Base-by-base conservation (phyloP, 768 basidiomycete species). In the Postia placenta region DNA sequence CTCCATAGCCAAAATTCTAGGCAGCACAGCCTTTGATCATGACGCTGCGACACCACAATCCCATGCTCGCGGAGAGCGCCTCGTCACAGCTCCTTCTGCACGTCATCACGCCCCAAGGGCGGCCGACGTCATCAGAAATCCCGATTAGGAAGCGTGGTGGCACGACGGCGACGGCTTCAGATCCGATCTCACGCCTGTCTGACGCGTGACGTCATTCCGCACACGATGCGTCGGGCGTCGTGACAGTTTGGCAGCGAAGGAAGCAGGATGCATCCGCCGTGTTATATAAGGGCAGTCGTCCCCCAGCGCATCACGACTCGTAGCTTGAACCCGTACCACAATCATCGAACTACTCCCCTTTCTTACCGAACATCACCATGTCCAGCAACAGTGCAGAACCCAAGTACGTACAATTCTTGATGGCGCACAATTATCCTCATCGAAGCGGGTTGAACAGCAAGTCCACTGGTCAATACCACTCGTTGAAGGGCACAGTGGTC, bases 401-500 rank as follows among this genome's bases (percentile, higher is more conserved):
- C 54, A 60, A 56, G 59, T 62, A 50, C 22, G 57, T 52, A 5
- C 26, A 22, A 19, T 11, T 3, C 38, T 39, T 17, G 6, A 15
- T 11, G 4, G 39, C 20, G 2, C 45, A 24, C 19, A 30, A 38
- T 43, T 26, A 50, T 45, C 9, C 20, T 46, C 33, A 42, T 14
- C 17, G 5, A 26, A 48, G 45, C n/a, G n/a, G n/a, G n/a, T n/a
- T n/a, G n/a, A n/a, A n/a, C 42, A 70, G 69, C 58, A 67, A 70
- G 60, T 53, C 61, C 57, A 65, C 65, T 30, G 70, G 70, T 35
- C 65, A 71, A 51, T 66, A 54, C 61, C 70, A 72, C 64, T 71
- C 70, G 14, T 17, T 64, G 9, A 71, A 71, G 59, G 70, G 70
- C 42, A 68, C 57, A 42, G 42, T 61, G 50, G 65, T 69, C 55